Evolutionary conservation across 345 rosid genomes (phyloP).

Genomic region (Camelina laxa): DNA sequence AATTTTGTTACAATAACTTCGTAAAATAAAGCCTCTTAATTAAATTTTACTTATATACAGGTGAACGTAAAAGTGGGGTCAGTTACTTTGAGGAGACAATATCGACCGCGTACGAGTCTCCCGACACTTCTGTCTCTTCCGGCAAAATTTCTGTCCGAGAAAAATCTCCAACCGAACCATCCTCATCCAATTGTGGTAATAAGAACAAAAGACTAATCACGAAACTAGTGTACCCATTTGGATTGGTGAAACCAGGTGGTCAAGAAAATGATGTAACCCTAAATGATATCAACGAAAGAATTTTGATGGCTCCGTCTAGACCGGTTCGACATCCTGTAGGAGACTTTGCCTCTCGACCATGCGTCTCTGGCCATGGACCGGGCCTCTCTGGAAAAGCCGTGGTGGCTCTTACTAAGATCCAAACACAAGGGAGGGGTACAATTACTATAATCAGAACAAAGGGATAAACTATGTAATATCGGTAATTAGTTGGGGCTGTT

Average conservation of each 20-base stretch:
- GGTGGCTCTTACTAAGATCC: constrained; percentile 91
- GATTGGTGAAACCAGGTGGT: constrained; percentile 95
- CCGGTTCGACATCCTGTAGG: constrained; percentile 97
- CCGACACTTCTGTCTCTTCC: constrained; percentile 52
- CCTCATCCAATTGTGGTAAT: constrained; percentile 20
- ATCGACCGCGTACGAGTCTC: constrained; percentile 44
- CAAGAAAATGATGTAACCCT: constrained; percentile 76
- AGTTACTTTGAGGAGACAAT: constrained; percentile 55
- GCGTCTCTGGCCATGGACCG: constrained; percentile 62
- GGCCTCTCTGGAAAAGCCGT: constrained; percentile 96
- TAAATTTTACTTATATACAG: constrained; percentile 32
- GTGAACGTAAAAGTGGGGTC: constrained; percentile 51
- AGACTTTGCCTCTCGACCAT: constrained; percentile 82
- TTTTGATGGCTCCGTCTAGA: constrained; percentile 79
- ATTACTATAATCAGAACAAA: constrained; percentile 96
- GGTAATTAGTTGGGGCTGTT: constrained; percentile 21
- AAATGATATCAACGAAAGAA: constrained; percentile 81
- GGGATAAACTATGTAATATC: constrained; percentile 51
- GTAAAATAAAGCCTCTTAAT: neutral
- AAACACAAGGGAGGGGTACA: constrained; percentile 93
- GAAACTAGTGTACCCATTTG: constrained; percentile 88
- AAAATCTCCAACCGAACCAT: constrained; percentile 25
- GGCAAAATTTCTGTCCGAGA: constrained; percentile 18
- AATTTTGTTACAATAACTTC: neutral
- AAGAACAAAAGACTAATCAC: constrained; percentile 52